These are phyloP conservation scores for Fusarium annulatum DNA, from an alignment of 2,329 filamentous ascomycete species.

Conservation along the genomic window DNA sequence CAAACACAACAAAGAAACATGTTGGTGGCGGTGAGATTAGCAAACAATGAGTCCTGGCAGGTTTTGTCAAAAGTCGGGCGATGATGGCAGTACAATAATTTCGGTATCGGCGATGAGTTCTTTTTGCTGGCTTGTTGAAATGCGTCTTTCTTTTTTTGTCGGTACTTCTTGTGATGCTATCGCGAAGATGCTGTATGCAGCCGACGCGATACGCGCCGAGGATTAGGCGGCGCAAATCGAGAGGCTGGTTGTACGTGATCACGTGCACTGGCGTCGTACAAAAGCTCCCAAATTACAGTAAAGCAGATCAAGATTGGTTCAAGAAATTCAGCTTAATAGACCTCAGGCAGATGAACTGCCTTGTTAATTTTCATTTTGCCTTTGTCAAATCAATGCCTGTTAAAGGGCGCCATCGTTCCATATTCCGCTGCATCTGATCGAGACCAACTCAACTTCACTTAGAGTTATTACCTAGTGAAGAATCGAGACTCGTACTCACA, in stretches of 20 bases:
- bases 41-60: conserved; percentile 3
- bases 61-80: not conserved
- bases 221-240: conserved; percentile 51
- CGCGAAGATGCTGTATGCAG: conserved; percentile 42
- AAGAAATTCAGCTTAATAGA: too few relatives aligned
- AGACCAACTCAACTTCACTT: not conserved
- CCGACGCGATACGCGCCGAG: conserved; percentile 49
- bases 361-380: not conserved
- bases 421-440: not conserved
- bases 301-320: not conserved
- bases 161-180: conserved; percentile 38
- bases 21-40: conserved; percentile 36
- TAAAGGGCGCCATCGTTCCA: not conserved
- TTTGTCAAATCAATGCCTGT: not conserved
- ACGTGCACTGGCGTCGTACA: conserved; percentile 39
- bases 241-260: conserved; percentile 41
- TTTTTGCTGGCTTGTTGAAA: not conserved
- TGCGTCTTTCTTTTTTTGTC: conserved; percentile 24
- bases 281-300: not conserved
- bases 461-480: not conserved
- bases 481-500: not conserved
- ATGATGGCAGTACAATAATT: not conserved
- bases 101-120: not conserved
- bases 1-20: conserved; percentile 44
- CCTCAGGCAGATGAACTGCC: not conserved